Evolutionary conservation across 352 stramenopile genomes (phyloP).

Genomic region (Phytophthora megakarya): DNA sequence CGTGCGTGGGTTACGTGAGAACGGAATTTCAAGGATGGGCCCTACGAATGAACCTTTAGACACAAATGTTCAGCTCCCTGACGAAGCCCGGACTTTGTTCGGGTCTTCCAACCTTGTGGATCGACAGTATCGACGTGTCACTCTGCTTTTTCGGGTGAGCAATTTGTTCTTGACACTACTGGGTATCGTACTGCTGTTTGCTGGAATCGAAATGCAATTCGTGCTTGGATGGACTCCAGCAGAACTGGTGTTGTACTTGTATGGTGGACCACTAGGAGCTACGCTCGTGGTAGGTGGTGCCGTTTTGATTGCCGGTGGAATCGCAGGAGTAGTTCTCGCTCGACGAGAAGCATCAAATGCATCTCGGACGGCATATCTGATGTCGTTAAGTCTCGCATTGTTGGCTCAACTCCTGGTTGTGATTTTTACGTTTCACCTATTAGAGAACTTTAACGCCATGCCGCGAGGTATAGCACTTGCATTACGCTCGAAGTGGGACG

Average conservation of each 20-base stretch:
- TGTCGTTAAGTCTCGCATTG: conserved; percentile 34
- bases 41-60: conserved; percentile 15
- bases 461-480: conserved; percentile 30
- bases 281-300: conserved; percentile 33
- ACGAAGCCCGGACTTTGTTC: conserved; percentile 58
- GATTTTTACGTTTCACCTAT: conserved; percentile 39
- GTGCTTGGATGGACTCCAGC: conserved; percentile 61
- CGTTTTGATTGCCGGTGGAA: conserved; percentile 29
- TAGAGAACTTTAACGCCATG: conserved; percentile 47
- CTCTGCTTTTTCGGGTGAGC: conserved; percentile 34
- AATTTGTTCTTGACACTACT: conserved; percentile 44
- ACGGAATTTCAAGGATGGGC: not conserved
- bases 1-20: not conserved
- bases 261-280: conserved; percentile 42
- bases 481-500: conserved; percentile 38
- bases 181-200: conserved; percentile 50
- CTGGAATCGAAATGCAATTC: conserved; percentile 55
- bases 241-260: conserved; percentile 57
- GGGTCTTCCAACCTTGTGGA: conserved; percentile 36
- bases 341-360: conserved; percentile 34
- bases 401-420: conserved; percentile 44
- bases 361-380: conserved; percentile 39
- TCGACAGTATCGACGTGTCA: conserved; percentile 45
- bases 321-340: conserved; percentile 34
- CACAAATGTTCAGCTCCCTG: conserved; percentile 34